A percentile compares a stretch with the other conserved stretches of the same genome.
These are phyloP conservation scores for Boletus sp. DNA, from an alignment of 768 basidiomycete genomes.

Conservation along the genomic window DNA sequence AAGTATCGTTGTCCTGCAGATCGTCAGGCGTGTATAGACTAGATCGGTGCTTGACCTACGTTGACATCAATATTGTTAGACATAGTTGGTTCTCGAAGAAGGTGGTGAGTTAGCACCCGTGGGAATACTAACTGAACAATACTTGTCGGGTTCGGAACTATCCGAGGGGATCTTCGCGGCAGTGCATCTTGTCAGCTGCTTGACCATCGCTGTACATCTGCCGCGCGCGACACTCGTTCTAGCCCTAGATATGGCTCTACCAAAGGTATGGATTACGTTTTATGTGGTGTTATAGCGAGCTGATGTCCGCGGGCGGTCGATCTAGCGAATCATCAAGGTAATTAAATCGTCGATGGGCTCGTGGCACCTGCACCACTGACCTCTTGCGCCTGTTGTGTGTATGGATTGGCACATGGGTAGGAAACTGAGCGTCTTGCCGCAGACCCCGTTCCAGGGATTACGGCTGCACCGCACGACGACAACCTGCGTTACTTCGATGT, in stretches of 20 bases:
- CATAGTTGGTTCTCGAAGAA: slow-evolving; percentile 12
- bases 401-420: slow-evolving; percentile 42
- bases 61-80: slow-evolving; percentile 11
- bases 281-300: neutral
- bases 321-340: slow-evolving; percentile 56
- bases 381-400: slow-evolving; percentile 12
- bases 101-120: slow-evolving; percentile 7
- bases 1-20: slow-evolving; percentile 42
- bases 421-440: slow-evolving; percentile 96
- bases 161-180: slow-evolving; percentile 3
- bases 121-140: slow-evolving; percentile 12
- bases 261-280: slow-evolving; percentile 30
- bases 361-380: slow-evolving; percentile 22
- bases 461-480: slow-evolving; percentile 94
- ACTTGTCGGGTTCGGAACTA: slow-evolving; percentile 14
- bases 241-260: slow-evolving; percentile 33
- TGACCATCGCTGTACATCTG: slow-evolving; percentile 14
- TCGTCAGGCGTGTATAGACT: neutral
- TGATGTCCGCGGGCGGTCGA: slow-evolving; percentile 10
- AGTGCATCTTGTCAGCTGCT: slow-evolving; percentile 1
- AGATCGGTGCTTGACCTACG: slow-evolving; percentile 12
- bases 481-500: slow-evolving; percentile 99
- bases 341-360: slow-evolving; percentile 15
- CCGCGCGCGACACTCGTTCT: slow-evolving; percentile 14
- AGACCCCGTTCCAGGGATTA: slow-evolving; percentile 96